Evolutionary conservation across 75 land plant species (phyloP).

Genomic region (Pseudotsuga menziesii): DNA sequence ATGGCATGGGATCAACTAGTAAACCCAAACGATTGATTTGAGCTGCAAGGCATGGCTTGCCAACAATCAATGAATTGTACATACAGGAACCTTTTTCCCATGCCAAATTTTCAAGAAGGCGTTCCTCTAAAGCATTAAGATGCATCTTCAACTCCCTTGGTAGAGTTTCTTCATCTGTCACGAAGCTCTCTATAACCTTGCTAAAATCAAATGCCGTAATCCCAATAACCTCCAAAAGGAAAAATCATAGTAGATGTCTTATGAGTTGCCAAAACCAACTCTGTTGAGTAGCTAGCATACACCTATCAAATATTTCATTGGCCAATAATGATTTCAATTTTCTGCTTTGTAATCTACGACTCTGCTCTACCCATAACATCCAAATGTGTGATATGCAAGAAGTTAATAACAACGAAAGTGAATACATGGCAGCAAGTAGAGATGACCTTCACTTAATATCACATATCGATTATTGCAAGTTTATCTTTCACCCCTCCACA

Average conservation of each 20-base stretch:
- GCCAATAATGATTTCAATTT: conserved; percentile 29
- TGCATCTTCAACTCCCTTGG: conserved; percentile 90
- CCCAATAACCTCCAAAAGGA: conserved; percentile 29
- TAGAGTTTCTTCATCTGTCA: conserved; percentile 59
- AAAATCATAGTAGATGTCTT: conserved; percentile 37
- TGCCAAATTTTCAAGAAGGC: conserved; percentile 84
- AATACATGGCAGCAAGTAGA: conserved; percentile 62
- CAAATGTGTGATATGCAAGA: conserved; percentile 79
- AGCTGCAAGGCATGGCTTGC: conserved; percentile 50
- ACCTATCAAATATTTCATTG: conserved; percentile 33
- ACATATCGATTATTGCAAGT: conserved; percentile 85
- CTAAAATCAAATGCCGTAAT: conserved; percentile 41
- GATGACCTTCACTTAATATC: conserved; percentile 65
- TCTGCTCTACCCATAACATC: conserved; percentile 29
- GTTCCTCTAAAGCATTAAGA: conserved; percentile 87
- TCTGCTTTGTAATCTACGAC: conserved; percentile 20
- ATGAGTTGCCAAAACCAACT: conserved; percentile 32
- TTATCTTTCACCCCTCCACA: conserved; percentile 85
- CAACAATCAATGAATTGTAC: conserved; percentile 87
- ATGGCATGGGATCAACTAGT: conserved; percentile 93
- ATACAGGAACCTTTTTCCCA: conserved; percentile 95
- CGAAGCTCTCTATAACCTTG: conserved; percentile 31
- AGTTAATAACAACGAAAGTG: conserved; percentile 76
- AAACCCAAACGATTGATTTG: conserved; percentile 72
- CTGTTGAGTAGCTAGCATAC: conserved; percentile 40